These are phyloP conservation scores for Hypocreales sp. DNA, from an alignment of 2,329 filamentous ascomycete genomes.

Conservation along the genomic window DNA sequence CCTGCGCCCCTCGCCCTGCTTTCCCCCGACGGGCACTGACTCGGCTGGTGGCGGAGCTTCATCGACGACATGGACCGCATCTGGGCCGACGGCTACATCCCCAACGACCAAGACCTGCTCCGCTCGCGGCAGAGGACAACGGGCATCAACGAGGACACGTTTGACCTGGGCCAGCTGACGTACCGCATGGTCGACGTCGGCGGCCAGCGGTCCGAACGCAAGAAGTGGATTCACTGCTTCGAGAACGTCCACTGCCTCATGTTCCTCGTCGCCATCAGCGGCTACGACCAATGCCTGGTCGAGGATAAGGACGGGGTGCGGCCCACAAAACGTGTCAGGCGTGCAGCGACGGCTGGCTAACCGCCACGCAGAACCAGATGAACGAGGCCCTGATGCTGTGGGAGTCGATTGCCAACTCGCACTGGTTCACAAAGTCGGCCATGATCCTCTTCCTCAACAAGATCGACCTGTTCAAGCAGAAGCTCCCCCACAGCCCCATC, in stretches of 20 bases:
- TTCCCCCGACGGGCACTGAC: background rate
- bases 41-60: constrained; percentile 42
- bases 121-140: constrained; percentile 95
- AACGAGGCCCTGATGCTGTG: constrained; percentile 77
- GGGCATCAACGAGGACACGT: constrained; percentile 91
- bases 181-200: constrained; percentile 98
- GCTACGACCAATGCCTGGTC: constrained; percentile 91
- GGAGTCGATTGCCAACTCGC: constrained; percentile 75
- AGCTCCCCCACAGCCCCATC: constrained; percentile 70
- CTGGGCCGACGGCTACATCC: constrained; percentile 80
- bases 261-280: constrained; percentile 91
- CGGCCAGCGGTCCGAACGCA: constrained; percentile 87
- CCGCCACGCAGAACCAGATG: constrained; percentile 76
- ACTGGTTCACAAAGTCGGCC: constrained; percentile 82
- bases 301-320: constrained; percentile 51
- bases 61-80: constrained; percentile 92
- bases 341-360: background rate
- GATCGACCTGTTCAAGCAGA: constrained; percentile 80
- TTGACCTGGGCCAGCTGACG: constrained; percentile 86
- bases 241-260: constrained; percentile 95
- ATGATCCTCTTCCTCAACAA: constrained; percentile 86
- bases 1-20: too few relatives aligned
- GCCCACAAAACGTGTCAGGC: too few relatives aligned
- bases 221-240: constrained; percentile 99
- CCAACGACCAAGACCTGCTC: constrained; percentile 88